Conservation (phyloP, 2,329 filamentous ascomycete species). For the Xylaria hypoxylon region DNA sequence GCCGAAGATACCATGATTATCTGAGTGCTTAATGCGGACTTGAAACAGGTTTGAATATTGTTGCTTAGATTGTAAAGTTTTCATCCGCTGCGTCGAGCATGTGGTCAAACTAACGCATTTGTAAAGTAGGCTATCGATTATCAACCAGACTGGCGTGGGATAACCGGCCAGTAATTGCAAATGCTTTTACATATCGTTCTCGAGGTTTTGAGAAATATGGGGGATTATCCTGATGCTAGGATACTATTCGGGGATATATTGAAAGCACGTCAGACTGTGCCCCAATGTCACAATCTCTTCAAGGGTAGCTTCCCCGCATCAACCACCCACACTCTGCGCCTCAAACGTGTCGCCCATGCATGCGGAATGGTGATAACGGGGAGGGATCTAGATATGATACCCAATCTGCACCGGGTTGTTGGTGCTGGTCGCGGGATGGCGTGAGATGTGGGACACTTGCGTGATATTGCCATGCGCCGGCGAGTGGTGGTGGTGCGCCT, state of each 20-base stretch:
- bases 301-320: conserved; percentile 37
- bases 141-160: conserved; percentile 2
- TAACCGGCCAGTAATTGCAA: not conserved
- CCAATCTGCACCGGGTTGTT: conserved; percentile 30
- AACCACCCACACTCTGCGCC: conserved; percentile 28
- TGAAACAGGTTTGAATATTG: not conserved
- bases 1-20: not conserved
- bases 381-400: not conserved
- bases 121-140: not conserved
- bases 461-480: conserved; percentile 29
- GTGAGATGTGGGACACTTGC: conserved; percentile 35
- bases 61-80: not conserved
- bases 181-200: not conserved
- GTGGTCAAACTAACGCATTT: not conserved
- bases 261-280: conserved; percentile 43
- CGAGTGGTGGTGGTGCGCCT: conserved; percentile 19
- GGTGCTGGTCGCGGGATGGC: conserved; percentile 33
- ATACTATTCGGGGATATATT: conserved; percentile 13
- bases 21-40: not conserved
- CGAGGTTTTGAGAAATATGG: conserved; percentile 7
- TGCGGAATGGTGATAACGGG: conserved; percentile 28
- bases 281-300: conserved; percentile 43
- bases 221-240: conserved; percentile 22
- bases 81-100: too few species aligned
- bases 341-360: conserved; percentile 21